Percentiles rank a stretch among this genome's conserved stretches.
These are phyloP conservation scores for Coniochaeta ligniaria DNA, from an alignment of 2,329 filamentous ascomycete species.

Conservation along the genomic window DNA sequence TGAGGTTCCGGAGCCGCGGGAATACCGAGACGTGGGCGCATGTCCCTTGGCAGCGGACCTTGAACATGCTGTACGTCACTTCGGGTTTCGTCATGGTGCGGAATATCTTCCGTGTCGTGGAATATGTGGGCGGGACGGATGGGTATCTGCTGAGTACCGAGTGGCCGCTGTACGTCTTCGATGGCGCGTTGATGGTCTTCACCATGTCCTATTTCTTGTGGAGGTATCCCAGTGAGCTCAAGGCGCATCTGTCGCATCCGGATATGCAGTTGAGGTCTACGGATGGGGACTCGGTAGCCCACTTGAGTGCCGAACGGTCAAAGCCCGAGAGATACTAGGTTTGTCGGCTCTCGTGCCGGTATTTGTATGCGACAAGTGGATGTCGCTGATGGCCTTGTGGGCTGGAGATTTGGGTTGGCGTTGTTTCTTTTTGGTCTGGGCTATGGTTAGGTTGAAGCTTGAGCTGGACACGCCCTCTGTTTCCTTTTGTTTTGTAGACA, in stretches of 20 bases:
- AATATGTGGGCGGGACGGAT: slow-evolving; percentile 25
- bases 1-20: slow-evolving; percentile 15
- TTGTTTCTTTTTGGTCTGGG: no score
- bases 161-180: slow-evolving; percentile 23
- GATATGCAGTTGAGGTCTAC: neutral
- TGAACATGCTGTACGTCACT: slow-evolving; percentile 13
- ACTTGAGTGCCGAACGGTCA: neutral
- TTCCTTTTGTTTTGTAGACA: no score
- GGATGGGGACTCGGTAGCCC: neutral
- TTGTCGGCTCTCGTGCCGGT: neutral
- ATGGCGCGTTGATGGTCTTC: slow-evolving; percentile 18
- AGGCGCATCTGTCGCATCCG: neutral
- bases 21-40: slow-evolving; percentile 4
- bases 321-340: neutral
- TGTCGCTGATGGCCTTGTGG: no score
- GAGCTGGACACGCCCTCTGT: no score
- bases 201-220: slow-evolving; percentile 10
- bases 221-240: slow-evolving; percentile 5
- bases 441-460: no score
- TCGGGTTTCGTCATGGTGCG: slow-evolving; percentile 26
- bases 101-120: slow-evolving; percentile 27
- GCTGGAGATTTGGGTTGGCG: no score
- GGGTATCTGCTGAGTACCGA: slow-evolving; percentile 21
- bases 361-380: no score
- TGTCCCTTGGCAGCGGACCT: slow-evolving; percentile 18